These are phyloP conservation scores for Tubosaeta brunneosetosa DNA, from an alignment of 768 basidiomycete genomes.

Conservation along the genomic window DNA sequence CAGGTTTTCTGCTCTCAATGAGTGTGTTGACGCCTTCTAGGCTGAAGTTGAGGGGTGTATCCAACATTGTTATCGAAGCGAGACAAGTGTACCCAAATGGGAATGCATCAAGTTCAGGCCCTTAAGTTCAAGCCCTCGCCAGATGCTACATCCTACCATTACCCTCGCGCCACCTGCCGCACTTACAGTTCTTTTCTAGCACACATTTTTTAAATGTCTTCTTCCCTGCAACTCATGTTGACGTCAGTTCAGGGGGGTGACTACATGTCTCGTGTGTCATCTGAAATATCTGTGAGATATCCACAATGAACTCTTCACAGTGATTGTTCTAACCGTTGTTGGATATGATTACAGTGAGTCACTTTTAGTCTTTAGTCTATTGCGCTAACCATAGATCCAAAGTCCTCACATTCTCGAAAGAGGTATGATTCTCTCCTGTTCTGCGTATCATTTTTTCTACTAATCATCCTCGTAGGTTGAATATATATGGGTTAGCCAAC, in stretches of 20 bases:
- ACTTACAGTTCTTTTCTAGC: background rate
- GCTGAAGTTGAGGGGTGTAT: too few relatives aligned
- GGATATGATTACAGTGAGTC: conserved; percentile 1
- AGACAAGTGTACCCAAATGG: too few relatives aligned
- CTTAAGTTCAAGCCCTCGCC: too few relatives aligned
- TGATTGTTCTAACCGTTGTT: background rate
- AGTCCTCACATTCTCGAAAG: conserved; percentile 2
- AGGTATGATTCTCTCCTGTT: background rate
- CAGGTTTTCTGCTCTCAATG: too few relatives aligned
- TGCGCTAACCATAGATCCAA: background rate
- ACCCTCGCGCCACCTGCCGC: background rate
- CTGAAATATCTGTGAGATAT: too few relatives aligned
- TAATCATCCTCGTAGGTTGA: background rate
- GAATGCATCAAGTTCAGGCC: too few relatives aligned
- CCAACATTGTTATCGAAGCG: too few relatives aligned
- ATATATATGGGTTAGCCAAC: background rate
- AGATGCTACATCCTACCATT: too few relatives aligned
- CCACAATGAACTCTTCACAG: background rate
- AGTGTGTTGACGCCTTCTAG: too few relatives aligned
- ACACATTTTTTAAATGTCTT: background rate
- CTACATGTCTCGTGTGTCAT: background rate
- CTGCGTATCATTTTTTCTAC: background rate
- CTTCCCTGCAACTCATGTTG: background rate
- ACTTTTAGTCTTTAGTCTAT: background rate
- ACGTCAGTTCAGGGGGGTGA: background rate